phyloP scores from a whole-genome alignment of 345 rosid species.

The Heritiera littoralis region DNA sequence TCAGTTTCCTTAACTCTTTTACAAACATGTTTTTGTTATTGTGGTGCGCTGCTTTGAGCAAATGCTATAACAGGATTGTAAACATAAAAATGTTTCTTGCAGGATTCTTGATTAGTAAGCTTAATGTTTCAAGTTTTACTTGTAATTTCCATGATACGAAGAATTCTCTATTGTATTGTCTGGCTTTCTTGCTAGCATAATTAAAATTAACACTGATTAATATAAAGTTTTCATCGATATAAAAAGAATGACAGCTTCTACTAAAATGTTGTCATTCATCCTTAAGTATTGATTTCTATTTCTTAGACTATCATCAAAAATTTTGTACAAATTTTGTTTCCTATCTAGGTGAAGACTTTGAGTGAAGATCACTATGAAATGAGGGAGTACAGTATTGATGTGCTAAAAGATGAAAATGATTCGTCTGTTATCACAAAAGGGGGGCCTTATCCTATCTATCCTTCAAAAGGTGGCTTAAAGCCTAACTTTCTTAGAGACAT shows the following conservation, averaged over 20 bases:
- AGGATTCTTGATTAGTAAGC: constrained; percentile 2
- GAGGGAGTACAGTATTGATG: constrained; percentile 79
- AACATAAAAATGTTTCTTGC: neutral
- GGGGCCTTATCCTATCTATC: constrained; percentile 92
- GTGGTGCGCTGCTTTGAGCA: constrained; percentile 8
- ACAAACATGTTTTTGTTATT: neutral
- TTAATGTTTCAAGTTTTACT: neutral
- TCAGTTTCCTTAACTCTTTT: constrained; percentile 3
- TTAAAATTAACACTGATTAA: neutral
- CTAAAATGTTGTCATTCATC: constrained; percentile 4
- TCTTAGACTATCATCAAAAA: constrained; percentile 15
- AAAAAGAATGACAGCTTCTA: constrained; percentile 8
- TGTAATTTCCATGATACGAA: neutral
- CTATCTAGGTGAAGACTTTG: constrained; percentile 58
- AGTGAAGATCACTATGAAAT: constrained; percentile 81
- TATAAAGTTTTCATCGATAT: constrained; percentile 1
- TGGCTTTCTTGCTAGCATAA: constrained; percentile 1
- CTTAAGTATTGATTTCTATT: constrained; percentile 1
- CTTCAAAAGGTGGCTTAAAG: constrained; percentile 84
- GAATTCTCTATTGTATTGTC: neutral
- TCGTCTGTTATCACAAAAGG: constrained; percentile 49
- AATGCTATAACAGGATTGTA: neutral
- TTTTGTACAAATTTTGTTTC: constrained; percentile 19
- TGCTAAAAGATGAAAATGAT: constrained; percentile 68
- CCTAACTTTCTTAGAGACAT: constrained; percentile 63